A percentile compares a stretch with the other conserved stretches of the same genome.
Conservation (phyloP, 2,329 filamentous ascomycete species). For the Diaporthe citriasiana region DNA sequence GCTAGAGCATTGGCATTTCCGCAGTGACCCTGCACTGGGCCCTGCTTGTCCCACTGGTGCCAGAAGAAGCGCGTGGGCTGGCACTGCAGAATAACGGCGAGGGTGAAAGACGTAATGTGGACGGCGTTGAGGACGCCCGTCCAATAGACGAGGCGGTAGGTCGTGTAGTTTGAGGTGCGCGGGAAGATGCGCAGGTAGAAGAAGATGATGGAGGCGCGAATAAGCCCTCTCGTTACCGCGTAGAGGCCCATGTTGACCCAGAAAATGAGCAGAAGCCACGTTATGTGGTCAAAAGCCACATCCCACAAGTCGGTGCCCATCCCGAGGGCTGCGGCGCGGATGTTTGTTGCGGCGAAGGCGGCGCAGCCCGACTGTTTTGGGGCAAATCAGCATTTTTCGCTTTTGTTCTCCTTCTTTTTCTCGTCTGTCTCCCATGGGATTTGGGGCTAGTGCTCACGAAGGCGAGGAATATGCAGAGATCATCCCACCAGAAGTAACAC, state of each 20-base stretch:
- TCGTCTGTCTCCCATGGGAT: not conserved
- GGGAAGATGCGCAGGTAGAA: conserved; percentile 55
- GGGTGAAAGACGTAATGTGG: conserved; percentile 47
- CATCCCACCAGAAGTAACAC: conserved; percentile 31
- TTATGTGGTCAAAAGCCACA: conserved; percentile 10
- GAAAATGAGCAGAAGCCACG: conserved; percentile 56
- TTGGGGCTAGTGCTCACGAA: not conserved
- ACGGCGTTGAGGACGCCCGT: conserved; percentile 49
- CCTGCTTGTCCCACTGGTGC: conserved; percentile 51
- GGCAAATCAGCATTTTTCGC: not conserved
- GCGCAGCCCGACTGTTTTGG: conserved; percentile 18
- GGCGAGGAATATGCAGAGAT: conserved; percentile 23
- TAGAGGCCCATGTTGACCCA: conserved; percentile 54
- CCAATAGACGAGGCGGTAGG: conserved; percentile 46
- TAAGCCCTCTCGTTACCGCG: conserved; percentile 49
- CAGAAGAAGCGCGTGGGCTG: conserved; percentile 50
- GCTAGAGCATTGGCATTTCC: conserved; percentile 50
- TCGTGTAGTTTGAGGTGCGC: conserved; percentile 41
- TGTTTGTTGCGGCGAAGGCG: conserved; percentile 20
- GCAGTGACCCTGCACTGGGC: conserved; percentile 47
- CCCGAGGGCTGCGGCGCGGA: not conserved
- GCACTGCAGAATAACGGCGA: conserved; percentile 51
- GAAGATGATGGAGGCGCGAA: conserved; percentile 54
- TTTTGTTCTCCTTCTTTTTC: not conserved
- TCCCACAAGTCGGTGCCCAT: conserved; percentile 30